phyloP scores from a whole-genome alignment of 148 eudicot genomes.

The Vaccinium vitisidaea region DNA sequence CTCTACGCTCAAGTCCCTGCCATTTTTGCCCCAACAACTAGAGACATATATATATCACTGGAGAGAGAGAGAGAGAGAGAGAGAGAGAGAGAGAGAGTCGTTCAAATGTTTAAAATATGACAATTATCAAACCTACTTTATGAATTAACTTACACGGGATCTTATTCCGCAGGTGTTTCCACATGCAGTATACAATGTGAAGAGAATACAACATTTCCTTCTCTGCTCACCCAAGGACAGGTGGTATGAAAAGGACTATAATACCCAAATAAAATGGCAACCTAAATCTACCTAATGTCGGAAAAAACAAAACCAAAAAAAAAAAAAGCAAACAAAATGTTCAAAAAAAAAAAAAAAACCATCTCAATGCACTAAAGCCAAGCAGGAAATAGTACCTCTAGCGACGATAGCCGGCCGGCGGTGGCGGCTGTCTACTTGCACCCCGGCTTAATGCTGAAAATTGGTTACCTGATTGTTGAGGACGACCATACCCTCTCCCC shows the following conservation, averaged over 20 bases:
- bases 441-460: slow-evolving; percentile 57
- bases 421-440: slow-evolving; percentile 41
- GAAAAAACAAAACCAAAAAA: background rate
- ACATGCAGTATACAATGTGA: background rate
- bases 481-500: slow-evolving; percentile 40
- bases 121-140: background rate
- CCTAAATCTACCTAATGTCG: background rate
- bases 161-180: background rate
- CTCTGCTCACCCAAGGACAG: background rate
- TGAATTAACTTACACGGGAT: background rate
- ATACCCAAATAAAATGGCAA: slow-evolving; percentile 1
- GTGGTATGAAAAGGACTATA: background rate
- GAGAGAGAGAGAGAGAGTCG: background rate
- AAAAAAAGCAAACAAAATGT: background rate
- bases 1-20: background rate
- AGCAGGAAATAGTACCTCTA: slow-evolving; percentile 16
- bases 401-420: slow-evolving; percentile 36
- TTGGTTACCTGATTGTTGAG: slow-evolving; percentile 51
- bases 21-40: background rate
- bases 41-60: background rate
- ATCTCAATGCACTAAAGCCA: background rate
- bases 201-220: slow-evolving; percentile 10
- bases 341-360: background rate
- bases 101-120: background rate
- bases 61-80: too few relatives aligned